Evolutionary conservation across 176 grass and related monocot genomes (phyloP).

Genomic region (Melocanna baccifera): DNA sequence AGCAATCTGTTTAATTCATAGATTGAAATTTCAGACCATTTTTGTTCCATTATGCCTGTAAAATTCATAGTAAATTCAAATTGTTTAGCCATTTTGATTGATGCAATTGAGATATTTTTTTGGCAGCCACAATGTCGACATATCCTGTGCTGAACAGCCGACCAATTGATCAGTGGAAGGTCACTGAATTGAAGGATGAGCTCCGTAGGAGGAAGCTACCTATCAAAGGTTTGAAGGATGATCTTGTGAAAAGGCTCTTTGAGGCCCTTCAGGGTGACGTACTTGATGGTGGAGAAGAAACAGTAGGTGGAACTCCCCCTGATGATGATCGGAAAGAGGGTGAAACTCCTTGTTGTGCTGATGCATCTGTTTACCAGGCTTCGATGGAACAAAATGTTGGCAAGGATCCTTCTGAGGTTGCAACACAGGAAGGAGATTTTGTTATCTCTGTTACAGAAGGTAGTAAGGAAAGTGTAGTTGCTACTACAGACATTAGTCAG

Average conservation of each 20-base stretch:
- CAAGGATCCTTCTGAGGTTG: constrained; percentile 22
- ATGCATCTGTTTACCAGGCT: constrained; percentile 23
- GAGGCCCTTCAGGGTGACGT: constrained; percentile 52
- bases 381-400: constrained; percentile 14
- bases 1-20: neutral
- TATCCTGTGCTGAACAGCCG: constrained; percentile 57
- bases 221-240: constrained; percentile 71
- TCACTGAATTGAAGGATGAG: constrained; percentile 79
- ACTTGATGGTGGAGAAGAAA: constrained; percentile 22
- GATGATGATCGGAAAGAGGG: neutral
- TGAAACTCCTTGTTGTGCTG: neutral
- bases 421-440: neutral
- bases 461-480: constrained; percentile 10
- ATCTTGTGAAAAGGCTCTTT: constrained; percentile 61
- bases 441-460: constrained; percentile 15
- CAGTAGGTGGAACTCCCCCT: neutral
- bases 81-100: neutral
- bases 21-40: neutral
- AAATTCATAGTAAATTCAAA: neutral
- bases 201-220: constrained; percentile 57
- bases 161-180: constrained; percentile 84
- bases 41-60: neutral
- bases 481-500: neutral
- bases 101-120: neutral
- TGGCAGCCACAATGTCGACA: constrained; percentile 37